These are phyloP conservation scores for Ascochyta fabae DNA, from an alignment of 2,329 filamentous ascomycete genomes.

Conservation along the genomic window DNA sequence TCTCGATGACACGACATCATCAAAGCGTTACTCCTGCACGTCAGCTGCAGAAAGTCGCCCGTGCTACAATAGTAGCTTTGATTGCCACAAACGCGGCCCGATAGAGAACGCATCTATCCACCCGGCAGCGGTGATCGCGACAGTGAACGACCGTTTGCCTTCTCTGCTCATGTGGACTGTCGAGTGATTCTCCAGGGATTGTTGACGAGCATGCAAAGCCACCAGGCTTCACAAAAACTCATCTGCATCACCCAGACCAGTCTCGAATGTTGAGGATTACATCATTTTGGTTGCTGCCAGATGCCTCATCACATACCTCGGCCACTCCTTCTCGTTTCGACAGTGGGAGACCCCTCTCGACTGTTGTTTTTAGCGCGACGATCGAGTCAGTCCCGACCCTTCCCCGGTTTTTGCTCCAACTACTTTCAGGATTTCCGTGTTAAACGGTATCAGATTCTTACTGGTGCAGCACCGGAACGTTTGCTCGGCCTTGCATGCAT, in stretches of 20 bases:
- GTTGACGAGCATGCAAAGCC: not conserved
- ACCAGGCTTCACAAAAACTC: not conserved
- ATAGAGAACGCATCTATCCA: not conserved
- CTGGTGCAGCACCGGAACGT: conserved; percentile 10
- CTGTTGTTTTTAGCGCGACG: not conserved
- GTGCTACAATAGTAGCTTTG: conserved; percentile 7
- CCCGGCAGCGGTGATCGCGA: not conserved
- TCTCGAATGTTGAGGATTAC: not conserved
- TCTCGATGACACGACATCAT: conserved; percentile 2
- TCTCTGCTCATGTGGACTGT: not conserved
- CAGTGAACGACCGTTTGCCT: not conserved
- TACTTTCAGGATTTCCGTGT: not conserved
- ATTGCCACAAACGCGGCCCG: conserved; percentile 6
- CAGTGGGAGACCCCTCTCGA: not conserved
- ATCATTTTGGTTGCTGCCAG: not conserved
- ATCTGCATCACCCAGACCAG: not conserved
- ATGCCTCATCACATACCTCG: conserved; percentile 6
- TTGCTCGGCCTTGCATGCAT: not conserved
- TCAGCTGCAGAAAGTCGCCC: conserved; percentile 11
- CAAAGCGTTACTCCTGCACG: conserved; percentile 9
- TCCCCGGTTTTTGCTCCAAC: conserved; percentile 11
- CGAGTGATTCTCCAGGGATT: not conserved
- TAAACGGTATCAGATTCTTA: conserved; percentile 6
- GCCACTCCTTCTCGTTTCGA: not conserved
- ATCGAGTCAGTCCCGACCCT: conserved; percentile 4